phyloP scores from a whole-genome alignment of 495 filamentous ascomycete genomes.

The Tuber melanosporum region DNA sequence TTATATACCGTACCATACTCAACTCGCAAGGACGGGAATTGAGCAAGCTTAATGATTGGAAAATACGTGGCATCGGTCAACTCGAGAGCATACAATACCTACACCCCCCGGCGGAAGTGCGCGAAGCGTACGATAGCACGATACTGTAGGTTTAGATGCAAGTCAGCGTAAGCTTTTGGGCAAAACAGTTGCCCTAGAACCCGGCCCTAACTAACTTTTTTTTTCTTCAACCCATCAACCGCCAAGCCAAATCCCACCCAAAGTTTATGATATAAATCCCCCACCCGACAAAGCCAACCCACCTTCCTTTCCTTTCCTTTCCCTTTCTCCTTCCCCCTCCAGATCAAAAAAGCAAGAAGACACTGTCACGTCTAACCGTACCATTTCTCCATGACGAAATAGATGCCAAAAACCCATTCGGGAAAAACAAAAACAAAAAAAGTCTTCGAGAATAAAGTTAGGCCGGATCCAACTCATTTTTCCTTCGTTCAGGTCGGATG shows the following conservation, averaged over 20 bases:
- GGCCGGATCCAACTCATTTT: background rate
- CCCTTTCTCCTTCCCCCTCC: background rate
- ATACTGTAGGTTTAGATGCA: too few relatives aligned
- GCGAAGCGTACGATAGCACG: too few relatives aligned
- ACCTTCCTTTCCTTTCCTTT: background rate
- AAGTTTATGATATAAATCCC: background rate
- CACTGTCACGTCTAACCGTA: slow-evolving; percentile 4
- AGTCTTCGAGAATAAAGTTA: background rate
- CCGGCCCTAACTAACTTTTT: background rate
- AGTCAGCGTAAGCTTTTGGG: too few relatives aligned
- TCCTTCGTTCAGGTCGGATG: background rate
- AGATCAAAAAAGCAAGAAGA: slow-evolving; percentile 7
- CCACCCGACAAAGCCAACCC: background rate
- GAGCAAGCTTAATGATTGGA: background rate
- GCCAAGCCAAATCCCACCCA: background rate
- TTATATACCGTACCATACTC: background rate
- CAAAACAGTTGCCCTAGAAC: too few relatives aligned
- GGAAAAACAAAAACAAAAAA: background rate
- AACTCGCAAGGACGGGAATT: background rate
- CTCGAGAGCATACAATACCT: background rate
- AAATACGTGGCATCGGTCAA: background rate
- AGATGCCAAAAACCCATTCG: background rate
- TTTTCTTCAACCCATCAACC: background rate
- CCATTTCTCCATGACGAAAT: background rate
- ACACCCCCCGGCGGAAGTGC: background rate